phyloP scores from a whole-genome alignment of 2,329 filamentous ascomycete species.

The Botrytis pseudocinerea region DNA sequence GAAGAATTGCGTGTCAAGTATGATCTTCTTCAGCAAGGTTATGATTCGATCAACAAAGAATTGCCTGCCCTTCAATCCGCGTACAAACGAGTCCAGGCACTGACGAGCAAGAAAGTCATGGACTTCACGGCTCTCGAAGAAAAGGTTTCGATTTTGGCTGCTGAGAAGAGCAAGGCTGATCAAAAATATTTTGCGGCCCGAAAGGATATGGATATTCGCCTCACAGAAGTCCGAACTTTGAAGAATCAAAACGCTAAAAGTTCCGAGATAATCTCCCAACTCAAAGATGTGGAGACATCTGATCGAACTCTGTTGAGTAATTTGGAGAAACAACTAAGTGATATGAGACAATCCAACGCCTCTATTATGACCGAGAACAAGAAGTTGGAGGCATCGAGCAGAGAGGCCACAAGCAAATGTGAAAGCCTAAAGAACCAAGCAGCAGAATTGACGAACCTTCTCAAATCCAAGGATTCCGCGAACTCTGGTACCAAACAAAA shows the following conservation, averaged over 20 bases:
- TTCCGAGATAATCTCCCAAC: slow-evolving; percentile 86
- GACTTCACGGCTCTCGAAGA: slow-evolving; percentile 78
- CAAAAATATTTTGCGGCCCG: slow-evolving; percentile 97
- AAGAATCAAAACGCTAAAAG: slow-evolving; percentile 84
- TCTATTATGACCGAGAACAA: slow-evolving; percentile 71
- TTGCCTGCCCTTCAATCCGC: slow-evolving; percentile 86
- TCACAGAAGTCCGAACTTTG: slow-evolving; percentile 75
- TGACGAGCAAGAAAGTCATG: slow-evolving; percentile 83
- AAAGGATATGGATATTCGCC: slow-evolving; percentile 86
- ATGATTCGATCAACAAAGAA: slow-evolving; percentile 81
- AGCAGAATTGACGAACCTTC: slow-evolving; percentile 69
- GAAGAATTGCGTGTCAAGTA: slow-evolving; percentile 77
- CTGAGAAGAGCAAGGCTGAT: slow-evolving; percentile 94
- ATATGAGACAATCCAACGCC: slow-evolving; percentile 77
- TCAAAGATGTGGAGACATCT: slow-evolving; percentile 86
- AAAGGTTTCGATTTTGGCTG: slow-evolving; percentile 68
- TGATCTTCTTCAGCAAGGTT: slow-evolving; percentile 74
- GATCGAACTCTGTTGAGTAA: slow-evolving; percentile 76
- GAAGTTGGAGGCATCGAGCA: slow-evolving; percentile 68
- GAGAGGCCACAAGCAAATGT: slow-evolving; percentile 67
- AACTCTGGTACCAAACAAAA: slow-evolving; percentile 54
- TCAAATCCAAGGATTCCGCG: slow-evolving; percentile 72
- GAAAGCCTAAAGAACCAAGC: slow-evolving; percentile 77
- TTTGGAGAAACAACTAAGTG: slow-evolving; percentile 85
- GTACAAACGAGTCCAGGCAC: slow-evolving; percentile 82